Conservation (phyloP, 2,329 filamentous ascomycete species). For the Fusarium irregulare region DNA sequence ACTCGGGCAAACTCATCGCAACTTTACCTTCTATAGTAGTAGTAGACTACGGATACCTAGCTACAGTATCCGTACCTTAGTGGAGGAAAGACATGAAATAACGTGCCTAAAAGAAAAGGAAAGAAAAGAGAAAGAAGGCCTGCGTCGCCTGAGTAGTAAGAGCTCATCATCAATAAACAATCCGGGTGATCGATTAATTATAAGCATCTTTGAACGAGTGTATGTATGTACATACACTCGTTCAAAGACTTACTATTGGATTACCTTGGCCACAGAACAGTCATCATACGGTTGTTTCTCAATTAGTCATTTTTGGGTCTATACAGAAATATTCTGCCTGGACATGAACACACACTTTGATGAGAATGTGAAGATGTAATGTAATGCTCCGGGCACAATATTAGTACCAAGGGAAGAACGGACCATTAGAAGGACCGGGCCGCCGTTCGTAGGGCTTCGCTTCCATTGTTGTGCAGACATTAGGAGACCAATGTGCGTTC, state of each 20-base stretch:
- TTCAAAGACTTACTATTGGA: background rate
- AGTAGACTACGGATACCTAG: background rate
- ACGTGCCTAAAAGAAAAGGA: background rate
- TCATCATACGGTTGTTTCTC: background rate
- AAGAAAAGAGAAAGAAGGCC: background rate
- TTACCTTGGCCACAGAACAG: background rate
- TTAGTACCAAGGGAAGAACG: constrained; percentile 1
- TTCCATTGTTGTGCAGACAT: background rate
- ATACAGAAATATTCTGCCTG: background rate
- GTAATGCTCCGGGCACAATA: background rate
- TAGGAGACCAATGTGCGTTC: background rate
- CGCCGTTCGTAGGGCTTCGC: constrained; percentile 27
- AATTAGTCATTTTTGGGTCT: background rate
- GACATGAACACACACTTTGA: background rate
- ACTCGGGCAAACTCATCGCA: constrained; percentile 40
- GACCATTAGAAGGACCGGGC: constrained; percentile 31
- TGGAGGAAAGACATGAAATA: constrained; percentile 6
- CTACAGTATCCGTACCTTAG: background rate
- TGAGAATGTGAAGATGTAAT: background rate
- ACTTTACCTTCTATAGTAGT: constrained; percentile 23
- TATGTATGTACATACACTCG: background rate
- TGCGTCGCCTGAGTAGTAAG: background rate
- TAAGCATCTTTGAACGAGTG: background rate
- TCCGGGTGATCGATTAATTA: background rate
- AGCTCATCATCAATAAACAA: background rate